A percentile compares a stretch with the other conserved stretches of the same genome.
Evolutionary conservation across 306 rosid species (phyloP).

Genomic region (Psophocarpus tetragonolobus): DNA sequence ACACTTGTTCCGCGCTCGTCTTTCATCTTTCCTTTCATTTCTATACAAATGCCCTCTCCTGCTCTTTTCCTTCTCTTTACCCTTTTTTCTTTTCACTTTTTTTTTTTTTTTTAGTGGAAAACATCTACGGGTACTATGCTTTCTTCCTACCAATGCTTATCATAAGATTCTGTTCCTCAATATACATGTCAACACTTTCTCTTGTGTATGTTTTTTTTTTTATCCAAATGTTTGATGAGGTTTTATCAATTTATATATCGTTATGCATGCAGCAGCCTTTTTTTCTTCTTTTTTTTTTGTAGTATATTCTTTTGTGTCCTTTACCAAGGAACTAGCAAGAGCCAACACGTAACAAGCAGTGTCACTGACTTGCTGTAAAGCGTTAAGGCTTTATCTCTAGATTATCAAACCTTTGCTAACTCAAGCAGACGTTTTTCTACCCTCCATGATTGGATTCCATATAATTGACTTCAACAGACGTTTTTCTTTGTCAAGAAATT

Average conservation of each 20-base stretch:
- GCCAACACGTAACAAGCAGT: neutral
- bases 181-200: neutral
- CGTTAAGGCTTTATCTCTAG: neutral
- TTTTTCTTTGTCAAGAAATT: constrained; percentile 13
- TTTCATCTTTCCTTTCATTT: constrained; percentile 27
- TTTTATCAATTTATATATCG: neutral
- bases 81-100: constrained; percentile 24
- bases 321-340: neutral
- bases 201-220: neutral
- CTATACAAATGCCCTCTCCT: constrained; percentile 1
- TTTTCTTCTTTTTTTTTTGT: neutral
- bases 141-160: constrained; percentile 25
- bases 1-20: neutral
- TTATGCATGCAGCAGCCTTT: constrained; percentile 10
- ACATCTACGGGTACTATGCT: constrained; percentile 32
- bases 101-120: constrained; percentile 24
- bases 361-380: constrained; percentile 1
- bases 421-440: neutral
- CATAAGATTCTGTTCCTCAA: constrained; percentile 2
- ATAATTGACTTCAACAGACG: neutral
- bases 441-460: constrained; percentile 1
- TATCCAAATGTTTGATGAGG: neutral
- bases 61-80: constrained; percentile 30
- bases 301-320: constrained; percentile 3
- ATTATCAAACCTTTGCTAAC: neutral